A percentile compares a stretch with the other conserved stretches of the same genome.
These are phyloP conservation scores for Globisporangium abappressorium DNA, from an alignment of 352 stramenopile genomes.

Conservation along the genomic window DNA sequence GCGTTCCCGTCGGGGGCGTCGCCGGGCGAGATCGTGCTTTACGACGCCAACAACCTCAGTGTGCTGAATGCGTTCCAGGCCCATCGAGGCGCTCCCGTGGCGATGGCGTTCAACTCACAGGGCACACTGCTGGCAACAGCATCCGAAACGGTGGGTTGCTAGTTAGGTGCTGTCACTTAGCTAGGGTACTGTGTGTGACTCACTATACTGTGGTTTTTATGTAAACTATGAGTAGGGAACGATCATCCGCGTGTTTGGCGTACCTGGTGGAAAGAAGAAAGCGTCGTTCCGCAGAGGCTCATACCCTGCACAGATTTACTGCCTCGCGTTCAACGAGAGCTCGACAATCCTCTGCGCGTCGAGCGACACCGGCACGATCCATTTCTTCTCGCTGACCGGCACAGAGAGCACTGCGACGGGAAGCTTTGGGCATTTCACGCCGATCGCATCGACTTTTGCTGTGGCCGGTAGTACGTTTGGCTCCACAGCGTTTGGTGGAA, in stretches of 20 bases:
- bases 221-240: constrained; percentile 76
- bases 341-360: constrained; percentile 93
- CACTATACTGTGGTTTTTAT: not conserved
- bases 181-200: constrained; percentile 2
- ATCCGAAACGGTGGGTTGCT: constrained; percentile 76
- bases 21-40: constrained; percentile 89
- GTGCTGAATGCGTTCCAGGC: constrained; percentile 91
- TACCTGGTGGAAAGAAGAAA: constrained; percentile 87
- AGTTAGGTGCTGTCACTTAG: not conserved
- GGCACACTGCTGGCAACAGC: constrained; percentile 87
- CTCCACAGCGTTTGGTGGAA: constrained; percentile 42
- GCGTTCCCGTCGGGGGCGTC: constrained; percentile 80
- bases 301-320: constrained; percentile 95
- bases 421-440: constrained; percentile 77
- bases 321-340: constrained; percentile 94
- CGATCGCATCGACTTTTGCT: constrained; percentile 71
- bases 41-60: constrained; percentile 91
- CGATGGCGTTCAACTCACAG: constrained; percentile 86
- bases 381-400: constrained; percentile 92
- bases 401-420: constrained; percentile 68
- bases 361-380: constrained; percentile 95
- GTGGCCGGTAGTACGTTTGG: constrained; percentile 59
- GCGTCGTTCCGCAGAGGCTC: constrained; percentile 95
- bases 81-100: constrained; percentile 82
- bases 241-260: constrained; percentile 97